Conservation (phyloP, 2,329 filamentous ascomycete species). For the Penicillium sp. region DNA sequence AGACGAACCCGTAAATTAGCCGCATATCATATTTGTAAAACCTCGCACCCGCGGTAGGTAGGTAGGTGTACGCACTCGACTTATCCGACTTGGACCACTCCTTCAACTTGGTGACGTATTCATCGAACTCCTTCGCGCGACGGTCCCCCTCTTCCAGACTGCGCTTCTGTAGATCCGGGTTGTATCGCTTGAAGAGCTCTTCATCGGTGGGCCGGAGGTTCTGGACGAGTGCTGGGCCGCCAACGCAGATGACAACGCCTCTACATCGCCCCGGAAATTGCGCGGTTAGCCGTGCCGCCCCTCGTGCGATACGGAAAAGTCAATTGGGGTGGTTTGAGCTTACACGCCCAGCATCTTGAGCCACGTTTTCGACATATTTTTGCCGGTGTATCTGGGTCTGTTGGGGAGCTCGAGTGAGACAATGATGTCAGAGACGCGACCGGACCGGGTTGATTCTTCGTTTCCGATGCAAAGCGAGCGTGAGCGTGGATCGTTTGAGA, state of each 20-base stretch:
- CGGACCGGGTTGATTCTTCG: neutral
- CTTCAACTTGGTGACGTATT: conserved; percentile 83
- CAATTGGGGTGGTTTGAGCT: conserved; percentile 33
- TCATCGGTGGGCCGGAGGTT: conserved; percentile 79
- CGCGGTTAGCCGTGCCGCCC: neutral
- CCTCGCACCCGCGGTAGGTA: conserved; percentile 9
- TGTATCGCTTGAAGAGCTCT: conserved; percentile 88
- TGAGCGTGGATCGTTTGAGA: neutral
- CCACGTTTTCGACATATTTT: conserved; percentile 54
- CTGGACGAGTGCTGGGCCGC: conserved; percentile 82
- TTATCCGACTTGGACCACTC: conserved; percentile 89
- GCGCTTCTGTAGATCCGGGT: conserved; percentile 88
- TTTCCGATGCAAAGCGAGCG: neutral
- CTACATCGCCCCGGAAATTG: conserved; percentile 51
- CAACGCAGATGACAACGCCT: conserved; percentile 72
- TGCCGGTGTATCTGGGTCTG: conserved; percentile 24
- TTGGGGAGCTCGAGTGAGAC: neutral
- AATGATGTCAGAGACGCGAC: conserved; percentile 9
- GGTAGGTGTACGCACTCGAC: conserved; percentile 66
- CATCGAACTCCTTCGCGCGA: conserved; percentile 83
- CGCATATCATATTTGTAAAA: neutral
- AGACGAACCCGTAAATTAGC: neutral
- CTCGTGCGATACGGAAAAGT: neutral
- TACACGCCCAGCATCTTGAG: conserved; percentile 75
- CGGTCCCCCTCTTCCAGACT: conserved; percentile 79